phyloP scores from a whole-genome alignment of 306 rosid species.

The Trichosanthes cucumerina region DNA sequence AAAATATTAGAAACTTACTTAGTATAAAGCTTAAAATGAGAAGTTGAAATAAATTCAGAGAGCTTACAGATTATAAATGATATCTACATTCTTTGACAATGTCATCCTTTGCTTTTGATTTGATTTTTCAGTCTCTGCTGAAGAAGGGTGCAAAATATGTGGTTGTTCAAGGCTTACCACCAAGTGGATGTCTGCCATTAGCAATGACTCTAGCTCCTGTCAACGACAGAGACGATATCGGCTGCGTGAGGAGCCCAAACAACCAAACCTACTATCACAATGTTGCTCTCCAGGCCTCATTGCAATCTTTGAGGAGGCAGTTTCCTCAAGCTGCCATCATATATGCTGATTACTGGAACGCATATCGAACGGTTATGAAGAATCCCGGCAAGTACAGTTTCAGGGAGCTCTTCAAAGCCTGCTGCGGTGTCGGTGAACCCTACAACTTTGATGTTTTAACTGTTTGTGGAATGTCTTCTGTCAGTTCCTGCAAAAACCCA shows the following conservation, averaged over 20 bases:
- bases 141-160: constrained; percentile 78
- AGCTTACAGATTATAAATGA: background rate
- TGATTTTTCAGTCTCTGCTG: constrained; percentile 45
- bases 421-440: constrained; percentile 71
- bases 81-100: background rate
- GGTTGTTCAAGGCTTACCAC: constrained; percentile 70
- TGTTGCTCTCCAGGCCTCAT: constrained; percentile 27
- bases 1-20: background rate
- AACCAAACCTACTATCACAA: constrained; percentile 49
- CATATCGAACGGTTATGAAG: constrained; percentile 48
- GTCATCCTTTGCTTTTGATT: background rate
- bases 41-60: background rate
- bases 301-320: constrained; percentile 41
- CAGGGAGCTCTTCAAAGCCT: constrained; percentile 48
- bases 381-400: constrained; percentile 44
- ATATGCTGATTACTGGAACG: constrained; percentile 73
- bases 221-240: constrained; percentile 55
- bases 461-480: constrained; percentile 55
- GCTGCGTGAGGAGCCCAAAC: constrained; percentile 70
- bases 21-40: background rate
- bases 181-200: constrained; percentile 61
- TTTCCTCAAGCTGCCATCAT: constrained; percentile 54
- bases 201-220: constrained; percentile 49
- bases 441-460: constrained; percentile 40
- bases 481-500: constrained; percentile 40